These are phyloP conservation scores for Candida cerambycidarum DNA, from an alignment of 805 yeast genomes.

Conservation along the genomic window DNA sequence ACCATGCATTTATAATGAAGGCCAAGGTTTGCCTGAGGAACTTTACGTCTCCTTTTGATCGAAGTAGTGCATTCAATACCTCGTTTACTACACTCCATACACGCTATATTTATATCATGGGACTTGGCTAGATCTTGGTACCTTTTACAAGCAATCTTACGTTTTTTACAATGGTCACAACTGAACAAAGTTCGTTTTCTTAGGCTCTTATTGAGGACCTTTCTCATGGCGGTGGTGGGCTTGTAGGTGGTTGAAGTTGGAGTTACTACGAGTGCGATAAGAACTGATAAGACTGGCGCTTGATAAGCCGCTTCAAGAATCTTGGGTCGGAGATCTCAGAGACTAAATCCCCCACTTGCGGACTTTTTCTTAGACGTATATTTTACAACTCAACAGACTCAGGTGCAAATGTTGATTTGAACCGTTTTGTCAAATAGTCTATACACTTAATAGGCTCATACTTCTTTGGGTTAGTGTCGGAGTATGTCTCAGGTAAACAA, in stretches of 20 bases:
- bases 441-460: constrained; percentile 17
- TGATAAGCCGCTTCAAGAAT: too few species aligned
- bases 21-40: background rate
- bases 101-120: background rate
- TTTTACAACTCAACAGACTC: background rate
- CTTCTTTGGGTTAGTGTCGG: constrained; percentile 21
- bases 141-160: constrained; percentile 6
- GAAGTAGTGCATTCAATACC: constrained; percentile 7
- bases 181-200: constrained; percentile 3
- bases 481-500: constrained; percentile 22
- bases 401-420: background rate
- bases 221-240: background rate
- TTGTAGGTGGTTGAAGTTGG: too few species aligned
- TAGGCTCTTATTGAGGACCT: background rate
- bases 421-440: background rate
- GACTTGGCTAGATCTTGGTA: background rate
- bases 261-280: too few species aligned
- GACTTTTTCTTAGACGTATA: too few species aligned
- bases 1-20: constrained; percentile 2
- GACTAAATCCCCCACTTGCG: too few species aligned
- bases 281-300: too few species aligned
- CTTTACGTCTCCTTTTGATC: background rate
- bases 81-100: constrained; percentile 1
- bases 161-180: constrained; percentile 6
- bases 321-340: too few species aligned